Evolutionary conservation across 1,284 basidiomycete genomes (phyloP).

Genomic region (Austropuccinia psidii): DNA sequence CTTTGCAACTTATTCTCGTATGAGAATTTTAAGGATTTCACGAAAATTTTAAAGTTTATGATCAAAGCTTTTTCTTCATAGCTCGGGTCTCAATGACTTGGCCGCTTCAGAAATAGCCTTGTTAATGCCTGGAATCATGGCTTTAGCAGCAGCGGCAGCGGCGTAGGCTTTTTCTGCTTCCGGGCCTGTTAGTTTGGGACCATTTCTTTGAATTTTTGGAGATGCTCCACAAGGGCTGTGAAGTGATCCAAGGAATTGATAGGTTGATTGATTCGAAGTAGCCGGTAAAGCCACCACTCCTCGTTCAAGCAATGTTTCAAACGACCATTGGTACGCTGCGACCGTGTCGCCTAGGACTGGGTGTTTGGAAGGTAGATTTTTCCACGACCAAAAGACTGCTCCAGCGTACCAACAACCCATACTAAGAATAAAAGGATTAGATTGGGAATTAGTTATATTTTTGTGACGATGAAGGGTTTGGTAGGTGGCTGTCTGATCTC

Average conservation of each 20-base stretch:
- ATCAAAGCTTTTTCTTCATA: too few relatives aligned
- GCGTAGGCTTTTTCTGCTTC: conserved; percentile 1
- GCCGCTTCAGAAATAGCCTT: conserved; percentile 4
- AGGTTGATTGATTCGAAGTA: neutral
- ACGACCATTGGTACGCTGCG: conserved; percentile 34
- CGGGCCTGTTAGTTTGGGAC: neutral
- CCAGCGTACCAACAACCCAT: conserved; percentile 43
- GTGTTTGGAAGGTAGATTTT: neutral
- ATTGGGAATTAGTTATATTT: too few relatives aligned
- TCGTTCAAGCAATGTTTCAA: conserved; percentile 4
- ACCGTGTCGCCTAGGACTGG: conserved; percentile 15
- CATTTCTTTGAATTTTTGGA: neutral
- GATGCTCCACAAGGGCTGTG: conserved; percentile 14
- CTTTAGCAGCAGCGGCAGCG: conserved; percentile 2
- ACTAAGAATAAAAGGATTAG: too few relatives aligned
- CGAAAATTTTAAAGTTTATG: too few relatives aligned
- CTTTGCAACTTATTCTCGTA: too few relatives aligned
- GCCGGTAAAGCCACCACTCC: neutral
- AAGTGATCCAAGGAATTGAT: conserved; percentile 6
- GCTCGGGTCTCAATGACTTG: too few relatives aligned
- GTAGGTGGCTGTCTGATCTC: too few relatives aligned
- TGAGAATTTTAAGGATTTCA: too few relatives aligned
- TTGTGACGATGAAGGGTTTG: too few relatives aligned
- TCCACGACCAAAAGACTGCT: conserved; percentile 23
- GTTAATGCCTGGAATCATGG: conserved; percentile 1